Base-by-base conservation (phyloP, 306 rosid genomes). In the Vigna hirtella region DNA sequence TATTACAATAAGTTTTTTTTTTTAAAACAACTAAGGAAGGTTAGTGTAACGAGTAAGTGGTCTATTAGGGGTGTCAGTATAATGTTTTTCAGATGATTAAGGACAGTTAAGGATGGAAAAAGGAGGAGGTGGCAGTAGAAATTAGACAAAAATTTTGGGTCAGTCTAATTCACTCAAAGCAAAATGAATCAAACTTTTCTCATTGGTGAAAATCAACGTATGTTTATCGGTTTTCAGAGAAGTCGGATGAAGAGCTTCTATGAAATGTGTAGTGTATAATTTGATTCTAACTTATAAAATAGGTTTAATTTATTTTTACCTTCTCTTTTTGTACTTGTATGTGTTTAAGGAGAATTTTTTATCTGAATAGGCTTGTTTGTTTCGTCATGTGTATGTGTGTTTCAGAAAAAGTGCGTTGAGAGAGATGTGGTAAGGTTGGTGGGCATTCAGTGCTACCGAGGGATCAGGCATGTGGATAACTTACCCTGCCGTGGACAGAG, bases 401-500 rank as follows among this genome's bases (percentile, higher is more conserved):
- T 58, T 53, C 88, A 89, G 93, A 79, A 53, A 79, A 85, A 77
- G 13, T 53, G 81, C 57, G 90, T 85, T 68, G 73, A 81, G 66
- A 89, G 71, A 66, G 93, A 89, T 42, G 77, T 89, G 40, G 80
- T 45, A 43, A 87, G 88, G 77, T 70, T 89, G 84, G 87, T 77
- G 47, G 53, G 78, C 42, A 83, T 89, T 68, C 90, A 85, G 76
- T 85, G 90, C 83, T 85, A 89, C 40, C 79, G 90, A 83, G 93
- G 93, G 76, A 78, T 85, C 38, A 86, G 93, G 73, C 93, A 89
- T 8, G 75, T 57, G 0, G 87, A 83, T 77, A 81, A 84, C 38
- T 73, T 89, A 24, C 93, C 93, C 8, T 89, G 93, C 75, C 81
- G 93, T 14, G 93, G 93, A 47, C 93, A 89, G 82, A 83, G 93